These are phyloP conservation scores for Helianthus tuberosus DNA, from an alignment of 129 eudicot species.

Conservation along the genomic window DNA sequence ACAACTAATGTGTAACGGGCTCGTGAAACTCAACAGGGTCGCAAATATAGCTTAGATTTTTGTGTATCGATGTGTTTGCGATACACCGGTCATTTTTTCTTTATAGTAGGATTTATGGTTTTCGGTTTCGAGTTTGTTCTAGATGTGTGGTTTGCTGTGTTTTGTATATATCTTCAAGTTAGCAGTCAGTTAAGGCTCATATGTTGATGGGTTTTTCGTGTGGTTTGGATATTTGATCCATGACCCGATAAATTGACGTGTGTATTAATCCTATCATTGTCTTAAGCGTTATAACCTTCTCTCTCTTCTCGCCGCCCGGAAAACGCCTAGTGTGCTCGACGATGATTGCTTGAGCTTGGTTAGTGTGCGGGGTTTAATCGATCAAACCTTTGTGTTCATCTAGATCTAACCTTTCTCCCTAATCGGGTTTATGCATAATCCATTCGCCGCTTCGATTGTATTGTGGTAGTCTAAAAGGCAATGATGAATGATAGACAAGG, in stretches of 20 bases:
- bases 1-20: constrained; percentile 25
- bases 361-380: too few relatives aligned
- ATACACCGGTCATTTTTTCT: background rate
- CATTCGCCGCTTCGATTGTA: too few relatives aligned
- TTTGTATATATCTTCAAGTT: constrained; percentile 1
- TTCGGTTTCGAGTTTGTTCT: constrained; percentile 19
- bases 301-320: background rate
- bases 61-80: constrained; percentile 16
- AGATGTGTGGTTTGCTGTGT: background rate
- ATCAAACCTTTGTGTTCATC: too few relatives aligned
- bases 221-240: background rate
- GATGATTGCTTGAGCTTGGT: too few relatives aligned
- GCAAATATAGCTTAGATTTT: constrained; percentile 14
- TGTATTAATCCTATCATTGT: background rate
- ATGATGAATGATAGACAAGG: too few relatives aligned
- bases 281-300: background rate
- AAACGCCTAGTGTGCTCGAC: too few relatives aligned
- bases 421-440: too few relatives aligned
- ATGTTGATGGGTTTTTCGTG: constrained; percentile 2
- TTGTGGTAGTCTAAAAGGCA: too few relatives aligned
- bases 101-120: constrained; percentile 6
- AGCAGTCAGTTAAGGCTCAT: background rate
- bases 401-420: too few relatives aligned
- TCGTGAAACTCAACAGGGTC: background rate
- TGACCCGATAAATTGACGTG: background rate